Evolutionary conservation across 495 filamentous ascomycete genomes (phyloP), one percentile per base, ranked within the genome.

Genomic region (Penicillium antarcticum): DNA sequence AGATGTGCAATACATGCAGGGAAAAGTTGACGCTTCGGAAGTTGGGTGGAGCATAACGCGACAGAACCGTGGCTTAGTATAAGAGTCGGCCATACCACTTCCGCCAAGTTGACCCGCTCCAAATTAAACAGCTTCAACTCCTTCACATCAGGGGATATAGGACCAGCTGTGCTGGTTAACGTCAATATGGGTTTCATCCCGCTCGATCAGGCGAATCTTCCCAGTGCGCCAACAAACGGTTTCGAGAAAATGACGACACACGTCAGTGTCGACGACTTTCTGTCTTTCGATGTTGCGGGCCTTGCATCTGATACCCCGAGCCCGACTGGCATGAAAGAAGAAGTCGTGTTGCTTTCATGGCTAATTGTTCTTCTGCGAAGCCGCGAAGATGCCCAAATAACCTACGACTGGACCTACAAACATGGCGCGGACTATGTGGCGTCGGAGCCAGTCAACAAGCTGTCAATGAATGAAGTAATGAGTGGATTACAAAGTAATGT

Each of bases 271-370:
- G 46, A 53, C 29, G 38, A 40, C 9, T 55, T 54, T 34, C 49
- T 39, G 29, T 47, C 50, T 5, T 67, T 67, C 31, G 42, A 61
- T 7, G 16, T 67, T 6, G 32, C 16, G 18, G 52, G 42, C 1
- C 55, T 72, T 43, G 42, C 48, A 13, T 44, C 62, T 16, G 48
- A 63, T n/a, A 32, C 13, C 2, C 32, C 38, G 9, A 54, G 45
- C 26, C 43, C 48, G 13, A 69, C 65, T 5, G 57, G 64, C 43
- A 62, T 72, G 61, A 69, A 44, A 18, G 70, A 75, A 17, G 70
- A 74, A n/a, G 31, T 70, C 9, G 19, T 76, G 33, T 59, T 78
- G 1, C 32, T 72, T 13, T 67, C 75, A n/a, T 78, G 75, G 75
- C 59, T 74, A 5, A 58, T 76, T 16, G 61, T 70, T 26, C 67